Percentiles rank a stretch among this genome's conserved stretches.
phyloP scores from a whole-genome alignment of 140 eudicot genomes.

The Cichorium intybus region DNA sequence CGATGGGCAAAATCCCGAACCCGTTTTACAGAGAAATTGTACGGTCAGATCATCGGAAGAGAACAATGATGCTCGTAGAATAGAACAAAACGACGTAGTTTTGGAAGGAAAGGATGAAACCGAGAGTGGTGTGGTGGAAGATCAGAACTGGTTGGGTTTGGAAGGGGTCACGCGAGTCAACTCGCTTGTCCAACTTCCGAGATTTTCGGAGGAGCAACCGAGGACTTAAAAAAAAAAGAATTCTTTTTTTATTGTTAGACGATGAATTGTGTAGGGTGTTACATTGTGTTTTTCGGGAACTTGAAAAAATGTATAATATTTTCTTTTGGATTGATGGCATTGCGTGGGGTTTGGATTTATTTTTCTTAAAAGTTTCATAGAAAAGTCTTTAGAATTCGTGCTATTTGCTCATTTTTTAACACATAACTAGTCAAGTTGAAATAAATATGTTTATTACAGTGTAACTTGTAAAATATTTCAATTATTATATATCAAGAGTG shows the following conservation, averaged over 20 bases:
- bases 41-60: slow-evolving; percentile 88
- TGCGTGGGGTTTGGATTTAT: slow-evolving; percentile 2
- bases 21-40: slow-evolving; percentile 62
- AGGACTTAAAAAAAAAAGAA: slow-evolving; percentile 16
- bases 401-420: neutral
- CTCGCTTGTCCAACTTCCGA: slow-evolving; percentile 95
- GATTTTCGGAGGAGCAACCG: slow-evolving; percentile 78
- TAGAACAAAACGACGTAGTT: slow-evolving; percentile 22
- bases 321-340: neutral
- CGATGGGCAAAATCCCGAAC: slow-evolving; percentile 82
- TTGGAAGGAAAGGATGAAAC: slow-evolving; percentile 32
- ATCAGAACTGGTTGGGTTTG: slow-evolving; percentile 92
- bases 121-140: slow-evolving; percentile 34
- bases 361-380: neutral
- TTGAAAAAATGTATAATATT: slow-evolving; percentile 14
- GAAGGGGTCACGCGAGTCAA: slow-evolving; percentile 98
- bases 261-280: neutral
- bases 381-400: neutral
- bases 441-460: too few species aligned
- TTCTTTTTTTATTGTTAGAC: slow-evolving; percentile 6
- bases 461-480: too few species aligned
- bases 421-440: neutral
- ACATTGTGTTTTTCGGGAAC: neutral
- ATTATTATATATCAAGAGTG: too few species aligned
- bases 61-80: slow-evolving; percentile 10